Evolutionary conservation across 164 flowering plant genomes (phyloP).

Genomic region (Cinnamomum micranthum): DNA sequence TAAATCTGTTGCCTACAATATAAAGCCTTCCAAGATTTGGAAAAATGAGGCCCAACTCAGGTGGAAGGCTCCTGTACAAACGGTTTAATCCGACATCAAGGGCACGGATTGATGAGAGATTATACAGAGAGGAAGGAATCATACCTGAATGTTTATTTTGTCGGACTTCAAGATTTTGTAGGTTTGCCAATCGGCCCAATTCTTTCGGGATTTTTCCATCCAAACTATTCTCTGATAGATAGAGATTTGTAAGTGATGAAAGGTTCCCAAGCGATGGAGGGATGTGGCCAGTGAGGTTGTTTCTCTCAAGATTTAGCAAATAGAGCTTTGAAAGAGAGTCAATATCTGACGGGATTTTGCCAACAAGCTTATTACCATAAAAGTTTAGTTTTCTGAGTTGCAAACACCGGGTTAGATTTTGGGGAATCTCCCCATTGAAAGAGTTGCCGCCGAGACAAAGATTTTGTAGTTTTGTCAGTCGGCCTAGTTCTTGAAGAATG

Average conservation of each 20-base stretch:
- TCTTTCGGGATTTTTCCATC: neutral
- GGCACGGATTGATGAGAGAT: neutral
- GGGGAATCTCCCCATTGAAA: slow-evolving; percentile 30
- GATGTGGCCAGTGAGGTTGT: slow-evolving; percentile 14
- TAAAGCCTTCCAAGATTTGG: slow-evolving; percentile 30
- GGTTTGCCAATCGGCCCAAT: neutral
- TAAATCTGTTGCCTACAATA: slow-evolving; percentile 27
- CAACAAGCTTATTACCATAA: neutral
- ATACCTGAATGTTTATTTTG: neutral
- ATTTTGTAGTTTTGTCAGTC: slow-evolving; percentile 22
- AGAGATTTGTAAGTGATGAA: neutral
- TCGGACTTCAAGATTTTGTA: neutral
- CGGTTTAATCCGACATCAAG: neutral
- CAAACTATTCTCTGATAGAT: neutral
- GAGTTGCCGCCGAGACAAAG: slow-evolving; percentile 28
- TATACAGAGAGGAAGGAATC: neutral
- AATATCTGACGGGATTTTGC: neutral
- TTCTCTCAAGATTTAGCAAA: neutral
- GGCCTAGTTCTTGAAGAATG: slow-evolving; percentile 26
- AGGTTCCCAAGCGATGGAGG: slow-evolving; percentile 25
- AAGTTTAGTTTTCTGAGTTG: neutral
- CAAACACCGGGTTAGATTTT: slow-evolving; percentile 14
- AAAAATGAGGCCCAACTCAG: slow-evolving; percentile 19
- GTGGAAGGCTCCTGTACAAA: slow-evolving; percentile 22
- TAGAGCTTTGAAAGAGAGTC: neutral